These are phyloP conservation scores for Termitomyces sp. DNA, from an alignment of 768 basidiomycete species.

Conservation along the genomic window DNA sequence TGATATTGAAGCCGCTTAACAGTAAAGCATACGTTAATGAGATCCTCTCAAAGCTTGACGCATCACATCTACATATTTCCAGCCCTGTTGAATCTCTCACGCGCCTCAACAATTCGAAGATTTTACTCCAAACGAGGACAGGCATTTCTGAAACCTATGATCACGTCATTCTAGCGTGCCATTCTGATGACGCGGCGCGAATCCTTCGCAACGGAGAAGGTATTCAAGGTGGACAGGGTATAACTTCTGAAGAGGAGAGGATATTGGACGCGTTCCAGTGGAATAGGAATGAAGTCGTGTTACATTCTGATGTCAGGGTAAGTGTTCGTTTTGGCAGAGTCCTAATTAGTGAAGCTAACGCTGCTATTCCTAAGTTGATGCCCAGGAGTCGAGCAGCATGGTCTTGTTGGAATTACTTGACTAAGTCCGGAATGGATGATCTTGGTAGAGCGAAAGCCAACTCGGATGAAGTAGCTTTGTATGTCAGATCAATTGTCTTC, in stretches of 20 bases:
- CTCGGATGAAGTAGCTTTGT: slow-evolving; percentile 61
- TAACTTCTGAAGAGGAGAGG: slow-evolving; percentile 48
- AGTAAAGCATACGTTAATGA: slow-evolving; percentile 67
- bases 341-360: background rate
- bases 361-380: slow-evolving; percentile 49
- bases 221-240: slow-evolving; percentile 20
- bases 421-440: slow-evolving; percentile 36
- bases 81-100: slow-evolving; percentile 48
- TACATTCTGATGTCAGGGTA: slow-evolving; percentile 64
- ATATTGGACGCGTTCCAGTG: slow-evolving; percentile 61
- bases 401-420: slow-evolving; percentile 83
- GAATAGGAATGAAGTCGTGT: slow-evolving; percentile 62
- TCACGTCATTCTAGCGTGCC: slow-evolving; percentile 71
- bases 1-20: background rate
- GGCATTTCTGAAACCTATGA: slow-evolving; percentile 52
- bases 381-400: slow-evolving; percentile 57
- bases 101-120: slow-evolving; percentile 17
- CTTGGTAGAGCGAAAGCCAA: slow-evolving; percentile 28
- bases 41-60: slow-evolving; percentile 53
- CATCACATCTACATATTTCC: slow-evolving; percentile 52
- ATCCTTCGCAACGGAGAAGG: slow-evolving; percentile 47
- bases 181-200: slow-evolving; percentile 59
- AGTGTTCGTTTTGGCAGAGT: slow-evolving; percentile 15
- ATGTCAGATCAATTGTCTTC: slow-evolving; percentile 20
- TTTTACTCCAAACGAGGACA: slow-evolving; percentile 43